phyloP scores from a whole-genome alignment of 2,329 filamentous ascomycete species.

The Cephalotrichum gorgonifer region DNA sequence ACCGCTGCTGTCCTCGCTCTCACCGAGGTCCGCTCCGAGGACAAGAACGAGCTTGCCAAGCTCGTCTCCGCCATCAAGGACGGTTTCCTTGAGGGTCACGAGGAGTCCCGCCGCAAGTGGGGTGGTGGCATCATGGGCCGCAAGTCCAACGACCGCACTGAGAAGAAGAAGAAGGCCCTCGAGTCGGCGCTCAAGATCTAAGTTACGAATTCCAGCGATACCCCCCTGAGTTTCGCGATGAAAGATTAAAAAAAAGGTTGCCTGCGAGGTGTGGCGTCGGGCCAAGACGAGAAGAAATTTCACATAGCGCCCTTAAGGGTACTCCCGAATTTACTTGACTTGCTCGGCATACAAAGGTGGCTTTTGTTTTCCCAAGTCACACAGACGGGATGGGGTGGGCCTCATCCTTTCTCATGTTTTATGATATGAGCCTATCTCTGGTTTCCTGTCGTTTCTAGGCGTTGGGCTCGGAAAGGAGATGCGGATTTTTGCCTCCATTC shows the following conservation, averaged over 20 bases:
- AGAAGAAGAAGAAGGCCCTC: constrained; percentile 89
- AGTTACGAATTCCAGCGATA: constrained; percentile 11
- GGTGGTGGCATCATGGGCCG: constrained; percentile 98
- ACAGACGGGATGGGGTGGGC: background rate
- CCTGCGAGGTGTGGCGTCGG: constrained; percentile 1
- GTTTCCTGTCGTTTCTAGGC: background rate
- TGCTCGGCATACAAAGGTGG: background rate
- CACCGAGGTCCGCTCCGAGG: constrained; percentile 94
- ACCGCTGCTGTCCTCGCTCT: constrained; percentile 92
- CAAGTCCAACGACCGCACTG: constrained; percentile 71
- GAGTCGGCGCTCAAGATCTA: constrained; percentile 98
- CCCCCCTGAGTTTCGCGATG: background rate
- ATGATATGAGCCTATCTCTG: background rate
- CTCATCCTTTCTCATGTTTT: background rate
- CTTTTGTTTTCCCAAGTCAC: too few species aligned
- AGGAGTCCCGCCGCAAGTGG: constrained; percentile 87
- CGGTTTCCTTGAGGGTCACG: constrained; percentile 92
- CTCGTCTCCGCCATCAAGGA: constrained; percentile 95
- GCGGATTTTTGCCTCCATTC: background rate
- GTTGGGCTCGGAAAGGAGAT: background rate
- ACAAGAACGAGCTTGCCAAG: constrained; percentile 97
- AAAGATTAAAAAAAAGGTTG: constrained; percentile 7
- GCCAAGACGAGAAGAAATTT: background rate
- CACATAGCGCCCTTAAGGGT: background rate
- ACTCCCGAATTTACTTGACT: background rate